Evolutionary conservation across 2,329 filamentous ascomycete species (phyloP), one percentile per base, ranked within the genome.

Genomic region (Cyanodermella asteris): DNA sequence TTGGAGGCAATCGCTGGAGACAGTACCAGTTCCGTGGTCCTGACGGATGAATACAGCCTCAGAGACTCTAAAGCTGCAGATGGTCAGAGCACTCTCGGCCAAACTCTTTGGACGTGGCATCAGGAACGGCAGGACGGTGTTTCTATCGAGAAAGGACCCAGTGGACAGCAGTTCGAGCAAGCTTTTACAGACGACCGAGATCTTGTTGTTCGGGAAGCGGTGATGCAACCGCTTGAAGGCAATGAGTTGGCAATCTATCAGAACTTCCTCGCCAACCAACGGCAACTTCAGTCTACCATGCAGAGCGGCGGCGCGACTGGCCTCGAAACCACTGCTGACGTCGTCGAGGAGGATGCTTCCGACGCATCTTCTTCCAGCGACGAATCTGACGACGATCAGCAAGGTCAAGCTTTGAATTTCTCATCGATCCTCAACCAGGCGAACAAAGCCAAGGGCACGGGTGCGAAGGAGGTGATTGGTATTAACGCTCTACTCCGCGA

Each of bases 401-500:
- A 93, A 49, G 84, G 84, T 30, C 81, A 84, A 42, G 77, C 81
- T 5, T 55, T 97, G 18, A 94, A 91, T 34, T 72, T 87, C 5
- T 82, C 82, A 1, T 73, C 78, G 1, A 77, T 78, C 1, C 59
- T 93, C 38, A 77, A 74, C 6, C 80, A 91, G 47, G 70, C 74
- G 6, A 73, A 71, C 34, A 69, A 80, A 31, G 84, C 80, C 44
- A 91, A 91, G 46, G 64, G 84, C 13, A 77, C 76, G 1, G 56
- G 91, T 19, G 82, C 69, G 26, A 82, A 93, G 36, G 78, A 84
- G 34, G 87, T 94, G 37, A 59, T 94, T 3, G 87, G 87, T 11
- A 70, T 94, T 35, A 93, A 90, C 36, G 67, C 97, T 23, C 57
- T 97, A 7, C 61, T 94, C 20, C 77, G 87, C 37, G 73, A 76